Evolutionary conservation across 352 stramenopile species (phyloP).

Genomic region (Pythium graminicola): DNA sequence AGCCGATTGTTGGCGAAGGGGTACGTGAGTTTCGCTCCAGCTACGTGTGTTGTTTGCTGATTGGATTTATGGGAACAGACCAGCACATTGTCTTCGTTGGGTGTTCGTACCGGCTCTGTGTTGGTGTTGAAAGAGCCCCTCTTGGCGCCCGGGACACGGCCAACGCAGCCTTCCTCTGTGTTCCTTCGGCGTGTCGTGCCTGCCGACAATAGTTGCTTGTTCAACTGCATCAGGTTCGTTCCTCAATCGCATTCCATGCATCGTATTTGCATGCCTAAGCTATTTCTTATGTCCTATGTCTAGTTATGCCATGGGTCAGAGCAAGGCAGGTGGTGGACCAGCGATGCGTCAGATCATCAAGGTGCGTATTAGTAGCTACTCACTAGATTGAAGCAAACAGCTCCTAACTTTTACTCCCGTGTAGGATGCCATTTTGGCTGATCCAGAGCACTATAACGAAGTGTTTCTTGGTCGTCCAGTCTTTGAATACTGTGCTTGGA

Average conservation of each 20-base stretch:
- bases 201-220: slow-evolving; percentile 83
- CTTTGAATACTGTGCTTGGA: slow-evolving; percentile 81
- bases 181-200: slow-evolving; percentile 71
- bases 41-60: background rate
- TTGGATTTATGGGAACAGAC: background rate
- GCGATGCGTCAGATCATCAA: slow-evolving; percentile 67
- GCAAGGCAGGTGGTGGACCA: slow-evolving; percentile 45
- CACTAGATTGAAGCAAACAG: background rate
- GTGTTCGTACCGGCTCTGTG: slow-evolving; percentile 58
- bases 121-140: slow-evolving; percentile 64
- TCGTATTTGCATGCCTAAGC: no score
- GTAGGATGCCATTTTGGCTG: slow-evolving; percentile 52
- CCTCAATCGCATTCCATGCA: background rate
- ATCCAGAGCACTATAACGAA: slow-evolving; percentile 60
- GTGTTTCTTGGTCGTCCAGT: slow-evolving; percentile 72
- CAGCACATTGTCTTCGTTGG: slow-evolving; percentile 38
- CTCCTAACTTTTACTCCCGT: background rate
- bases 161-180: slow-evolving; percentile 28
- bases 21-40: no score
- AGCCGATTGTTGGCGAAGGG: slow-evolving; percentile 49
- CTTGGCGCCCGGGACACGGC: slow-evolving; percentile 7
- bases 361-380: no score
- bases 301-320: slow-evolving; percentile 63
- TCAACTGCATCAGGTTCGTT: slow-evolving; percentile 73
- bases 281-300: background rate